A percentile compares a stretch with the other conserved stretches of the same genome.
phyloP scores from a whole-genome alignment of 306 rosid genomes.

The Leucaena leucocephala region DNA sequence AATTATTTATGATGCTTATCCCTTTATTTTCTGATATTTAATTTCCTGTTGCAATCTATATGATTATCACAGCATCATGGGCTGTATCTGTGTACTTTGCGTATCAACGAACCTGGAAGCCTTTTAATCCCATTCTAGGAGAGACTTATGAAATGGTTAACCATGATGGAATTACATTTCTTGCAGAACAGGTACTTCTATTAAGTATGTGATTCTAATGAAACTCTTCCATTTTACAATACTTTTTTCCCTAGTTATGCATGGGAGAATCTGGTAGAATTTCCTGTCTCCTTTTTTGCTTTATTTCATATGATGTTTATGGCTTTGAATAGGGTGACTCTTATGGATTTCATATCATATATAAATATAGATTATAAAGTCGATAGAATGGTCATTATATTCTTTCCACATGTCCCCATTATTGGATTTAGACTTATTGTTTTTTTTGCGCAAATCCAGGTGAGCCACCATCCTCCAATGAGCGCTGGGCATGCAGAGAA shows the following conservation, averaged over 20 bases:
- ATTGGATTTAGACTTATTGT: background rate
- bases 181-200: conserved; percentile 68
- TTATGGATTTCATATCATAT: background rate
- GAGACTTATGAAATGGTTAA: conserved; percentile 76
- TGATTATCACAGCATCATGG: conserved; percentile 61
- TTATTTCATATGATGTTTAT: background rate
- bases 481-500: conserved; percentile 79
- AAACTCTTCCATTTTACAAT: background rate
- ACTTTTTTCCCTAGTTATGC: conserved; percentile 13
- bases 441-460: conserved; percentile 40
- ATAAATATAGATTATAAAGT: background rate
- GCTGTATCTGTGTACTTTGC: conserved; percentile 75
- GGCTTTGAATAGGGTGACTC: background rate
- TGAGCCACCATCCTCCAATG: conserved; percentile 84
- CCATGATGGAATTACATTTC: conserved; percentile 62
- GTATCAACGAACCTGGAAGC: conserved; percentile 80
- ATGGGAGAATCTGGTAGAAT: background rate
- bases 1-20: background rate
- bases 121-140: conserved; percentile 81
- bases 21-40: background rate
- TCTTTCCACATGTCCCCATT: background rate
- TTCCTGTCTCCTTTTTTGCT: background rate
- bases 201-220: conserved; percentile 9
- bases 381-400: background rate
- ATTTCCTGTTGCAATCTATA: background rate